Percentiles rank a stretch among this genome's conserved stretches.
These are phyloP conservation scores for Exutisphaerella laricina DNA, from an alignment of 2,329 filamentous ascomycete genomes.

Conservation along the genomic window DNA sequence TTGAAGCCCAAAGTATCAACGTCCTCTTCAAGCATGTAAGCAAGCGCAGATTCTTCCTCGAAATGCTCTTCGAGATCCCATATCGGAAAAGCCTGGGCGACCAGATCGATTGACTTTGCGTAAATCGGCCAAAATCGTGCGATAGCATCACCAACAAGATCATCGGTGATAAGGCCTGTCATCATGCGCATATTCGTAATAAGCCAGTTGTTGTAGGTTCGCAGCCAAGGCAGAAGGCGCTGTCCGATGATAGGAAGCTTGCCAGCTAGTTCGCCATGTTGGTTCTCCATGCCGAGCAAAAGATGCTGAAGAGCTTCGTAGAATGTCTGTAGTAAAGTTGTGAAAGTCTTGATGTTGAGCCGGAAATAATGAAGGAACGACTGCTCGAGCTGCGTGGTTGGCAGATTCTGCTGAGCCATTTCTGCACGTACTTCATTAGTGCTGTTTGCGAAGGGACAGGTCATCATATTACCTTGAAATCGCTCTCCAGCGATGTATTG, in stretches of 20 bases:
- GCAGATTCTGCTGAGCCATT: slow-evolving; percentile 1
- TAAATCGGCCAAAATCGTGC: slow-evolving; percentile 61
- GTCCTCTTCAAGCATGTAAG: slow-evolving; percentile 64
- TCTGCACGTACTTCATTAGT: slow-evolving; percentile 1
- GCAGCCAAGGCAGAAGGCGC: slow-evolving; percentile 57
- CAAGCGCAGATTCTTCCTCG: slow-evolving; percentile 40
- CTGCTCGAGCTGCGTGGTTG: slow-evolving; percentile 30
- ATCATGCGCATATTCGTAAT: slow-evolving; percentile 51
- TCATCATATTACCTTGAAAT: slow-evolving; percentile 48
- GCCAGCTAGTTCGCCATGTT: slow-evolving; percentile 39
- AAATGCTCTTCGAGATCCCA: slow-evolving; percentile 41
- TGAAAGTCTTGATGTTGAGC: slow-evolving; percentile 73
- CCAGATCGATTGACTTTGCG: slow-evolving; percentile 54
- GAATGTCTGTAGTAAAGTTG: slow-evolving; percentile 64
- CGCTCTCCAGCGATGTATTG: slow-evolving; percentile 64
- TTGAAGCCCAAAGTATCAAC: slow-evolving; percentile 60
- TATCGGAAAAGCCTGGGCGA: slow-evolving; percentile 54
- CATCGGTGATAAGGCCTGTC: slow-evolving; percentile 50
- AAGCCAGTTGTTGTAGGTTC: slow-evolving; percentile 65
- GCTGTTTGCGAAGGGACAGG: background rate
- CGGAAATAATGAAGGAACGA: slow-evolving; percentile 60
- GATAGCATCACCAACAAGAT: slow-evolving; percentile 51
- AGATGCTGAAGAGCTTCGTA: slow-evolving; percentile 57
- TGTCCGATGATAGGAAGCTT: slow-evolving; percentile 28
- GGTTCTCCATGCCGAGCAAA: slow-evolving; percentile 42